Evolutionary conservation across 371 early-diverging fungal species (phyloP), one percentile per base, ranked within the genome.

Genomic region (Coemansia sp.): DNA sequence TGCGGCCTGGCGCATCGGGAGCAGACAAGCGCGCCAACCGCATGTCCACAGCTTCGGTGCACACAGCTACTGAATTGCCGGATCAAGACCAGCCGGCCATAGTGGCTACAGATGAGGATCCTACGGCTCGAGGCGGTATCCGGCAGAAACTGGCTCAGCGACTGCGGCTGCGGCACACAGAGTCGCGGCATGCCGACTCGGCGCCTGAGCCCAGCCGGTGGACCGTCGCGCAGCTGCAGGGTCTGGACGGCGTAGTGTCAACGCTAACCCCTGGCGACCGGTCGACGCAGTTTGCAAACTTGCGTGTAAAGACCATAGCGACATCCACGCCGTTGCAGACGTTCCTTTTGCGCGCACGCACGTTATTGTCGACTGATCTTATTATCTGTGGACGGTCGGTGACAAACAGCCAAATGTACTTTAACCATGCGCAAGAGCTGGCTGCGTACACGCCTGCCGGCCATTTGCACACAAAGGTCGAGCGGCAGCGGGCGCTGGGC

Each of bases 241-340:
- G 39, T n/a, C 42, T 45, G 37, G 47, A 37, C 4, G 18, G 24
- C n/a, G 7, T n/a, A 2, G 57, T 34, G 24, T 52, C 64, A 31
- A 75, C 71, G 2, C 24, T 34, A 39, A 63, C 66, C 2, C 59
- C 53, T 4, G 73, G 71, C 10, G 53, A 53, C 42, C 64, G 64
- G 26, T 31, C 48, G 21, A 75, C 78, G n/a, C 57, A 51, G 34
- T 69, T 62, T 22, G 55, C 78, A 7, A 74, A 78, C 59, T 29
- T 70, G 58, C 58, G 55, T 0, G 47, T 78, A 34, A 63, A 70
- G 53, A 67, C 73, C 8, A 57, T 76, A 14, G 56, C 52, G 13
- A 76, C 82, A 0, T 42, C 74, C 0, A 79, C 80, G 50, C 77
- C 81, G 22, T 55, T 82, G 55, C 80, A 83, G 58, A 72, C 80